Percentiles rank a stretch among this genome's conserved stretches.
phyloP scores from a whole-genome alignment of 2,329 filamentous ascomycete genomes.

The Phyllosticta citriasiana region DNA sequence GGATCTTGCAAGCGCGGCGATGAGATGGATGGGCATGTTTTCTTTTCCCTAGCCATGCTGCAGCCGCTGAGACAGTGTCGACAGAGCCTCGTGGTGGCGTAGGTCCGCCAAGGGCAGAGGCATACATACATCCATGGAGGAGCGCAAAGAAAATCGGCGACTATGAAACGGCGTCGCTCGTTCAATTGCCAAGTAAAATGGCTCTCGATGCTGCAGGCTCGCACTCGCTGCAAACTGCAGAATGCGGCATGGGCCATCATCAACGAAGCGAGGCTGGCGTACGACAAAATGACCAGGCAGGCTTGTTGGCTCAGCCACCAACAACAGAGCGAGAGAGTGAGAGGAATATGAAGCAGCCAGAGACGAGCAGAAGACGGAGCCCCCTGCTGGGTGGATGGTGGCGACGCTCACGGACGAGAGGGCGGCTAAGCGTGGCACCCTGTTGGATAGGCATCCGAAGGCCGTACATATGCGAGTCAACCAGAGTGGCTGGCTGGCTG shows the following conservation, averaged over 20 bases:
- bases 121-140: too few relatives aligned
- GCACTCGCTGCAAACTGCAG: neutral
- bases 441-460: neutral
- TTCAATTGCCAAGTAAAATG: neutral
- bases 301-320: neutral
- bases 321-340: neutral
- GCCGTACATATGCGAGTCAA: neutral
- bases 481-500: neutral
- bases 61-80: neutral
- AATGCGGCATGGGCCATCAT: neutral
- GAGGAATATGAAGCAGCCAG: neutral
- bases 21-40: neutral
- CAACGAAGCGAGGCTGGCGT: neutral
- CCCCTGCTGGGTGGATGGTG: neutral
- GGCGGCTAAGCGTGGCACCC: neutral
- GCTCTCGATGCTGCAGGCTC: neutral
- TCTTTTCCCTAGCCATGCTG: neutral
- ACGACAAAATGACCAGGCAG: neutral
- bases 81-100: neutral
- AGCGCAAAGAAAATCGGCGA: neutral
- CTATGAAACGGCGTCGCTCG: neutral
- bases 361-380: neutral
- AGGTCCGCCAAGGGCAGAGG: neutral
- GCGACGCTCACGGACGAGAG: neutral
- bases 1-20: neutral